These are phyloP conservation scores for Penicillium glabrum DNA, from an alignment of 2,329 filamentous ascomycete genomes.

Conservation along the genomic window DNA sequence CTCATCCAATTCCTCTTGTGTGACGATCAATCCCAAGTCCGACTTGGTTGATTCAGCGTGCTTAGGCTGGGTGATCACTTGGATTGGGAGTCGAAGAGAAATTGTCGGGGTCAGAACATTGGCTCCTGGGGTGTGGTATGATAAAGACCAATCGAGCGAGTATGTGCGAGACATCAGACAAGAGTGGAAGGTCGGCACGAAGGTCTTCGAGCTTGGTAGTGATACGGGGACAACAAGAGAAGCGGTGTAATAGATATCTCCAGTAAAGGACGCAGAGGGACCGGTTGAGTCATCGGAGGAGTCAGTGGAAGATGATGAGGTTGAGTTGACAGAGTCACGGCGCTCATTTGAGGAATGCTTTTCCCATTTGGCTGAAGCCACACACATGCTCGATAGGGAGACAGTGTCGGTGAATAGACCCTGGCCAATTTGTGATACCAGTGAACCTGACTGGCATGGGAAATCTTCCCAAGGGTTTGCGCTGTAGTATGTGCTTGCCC, in stretches of 20 bases:
- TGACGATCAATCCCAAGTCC: slow-evolving; percentile 14
- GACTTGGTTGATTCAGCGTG: slow-evolving; percentile 8
- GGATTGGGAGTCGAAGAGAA: slow-evolving; percentile 45
- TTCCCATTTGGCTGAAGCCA: slow-evolving; percentile 59
- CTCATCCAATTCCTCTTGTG: slow-evolving; percentile 28
- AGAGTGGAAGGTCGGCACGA: slow-evolving; percentile 68
- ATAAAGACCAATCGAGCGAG: slow-evolving; percentile 58
- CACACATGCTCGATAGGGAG: slow-evolving; percentile 55
- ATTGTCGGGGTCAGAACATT: slow-evolving; percentile 41
- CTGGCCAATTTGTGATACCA: slow-evolving; percentile 44
- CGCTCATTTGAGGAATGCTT: slow-evolving; percentile 41
- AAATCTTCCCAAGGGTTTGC: slow-evolving; percentile 51
- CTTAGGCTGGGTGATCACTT: slow-evolving; percentile 34
- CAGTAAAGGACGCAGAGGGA: slow-evolving; percentile 40
- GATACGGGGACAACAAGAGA: slow-evolving; percentile 64
- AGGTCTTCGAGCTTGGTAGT: slow-evolving; percentile 60
- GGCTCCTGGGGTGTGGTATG: slow-evolving; percentile 52
- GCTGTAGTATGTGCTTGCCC: slow-evolving; percentile 59
- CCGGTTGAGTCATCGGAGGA: slow-evolving; percentile 28
- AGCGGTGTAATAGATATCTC: slow-evolving; percentile 57
- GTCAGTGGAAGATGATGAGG: slow-evolving; percentile 7
- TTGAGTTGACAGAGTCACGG: slow-evolving; percentile 29
- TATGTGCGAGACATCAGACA: slow-evolving; percentile 68
- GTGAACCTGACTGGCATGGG: slow-evolving; percentile 45
- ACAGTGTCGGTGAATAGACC: slow-evolving; percentile 56